A percentile compares a stretch with the other conserved stretches of the same genome.
phyloP scores from a whole-genome alignment of 1,284 basidiomycete species.

The Melampsora americana region DNA sequence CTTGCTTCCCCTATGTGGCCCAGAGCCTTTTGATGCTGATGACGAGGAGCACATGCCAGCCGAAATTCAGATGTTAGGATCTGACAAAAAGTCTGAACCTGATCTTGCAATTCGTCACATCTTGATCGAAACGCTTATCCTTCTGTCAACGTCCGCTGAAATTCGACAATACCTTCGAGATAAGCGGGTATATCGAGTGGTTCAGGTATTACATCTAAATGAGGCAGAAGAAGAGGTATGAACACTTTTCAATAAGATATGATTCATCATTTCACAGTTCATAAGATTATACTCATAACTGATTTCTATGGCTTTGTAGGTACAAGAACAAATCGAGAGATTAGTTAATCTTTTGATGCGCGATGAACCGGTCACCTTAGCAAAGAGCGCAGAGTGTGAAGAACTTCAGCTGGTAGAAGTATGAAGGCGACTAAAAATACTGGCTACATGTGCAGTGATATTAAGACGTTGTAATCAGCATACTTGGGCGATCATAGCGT shows the following conservation, averaged over 20 bases:
- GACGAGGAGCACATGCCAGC: conserved; percentile 83
- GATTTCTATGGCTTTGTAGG: conserved; percentile 54
- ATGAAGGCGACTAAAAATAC: background rate
- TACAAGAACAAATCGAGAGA: conserved; percentile 67
- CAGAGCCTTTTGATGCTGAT: conserved; percentile 63
- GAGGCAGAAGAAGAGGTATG: conserved; percentile 74
- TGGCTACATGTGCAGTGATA: no score
- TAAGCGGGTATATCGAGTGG: conserved; percentile 81
- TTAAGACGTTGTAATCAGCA: no score
- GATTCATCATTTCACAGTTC: background rate
- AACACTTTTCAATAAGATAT: conserved; percentile 29
- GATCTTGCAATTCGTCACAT: conserved; percentile 77
- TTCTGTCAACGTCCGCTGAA: conserved; percentile 82
- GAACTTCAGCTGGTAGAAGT: conserved; percentile 39
- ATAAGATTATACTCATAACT: background rate
- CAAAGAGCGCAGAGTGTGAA: background rate
- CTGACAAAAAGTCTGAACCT: conserved; percentile 76
- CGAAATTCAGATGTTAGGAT: conserved; percentile 80
- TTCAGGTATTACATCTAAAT: conserved; percentile 73
- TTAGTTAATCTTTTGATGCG: conserved; percentile 72
- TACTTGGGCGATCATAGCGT: no score
- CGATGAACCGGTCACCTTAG: conserved; percentile 61
- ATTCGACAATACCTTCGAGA: conserved; percentile 76
- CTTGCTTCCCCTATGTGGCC: conserved; percentile 84
- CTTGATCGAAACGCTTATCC: conserved; percentile 80